Percentiles rank a stretch among this genome's conserved stretches.
Evolutionary conservation across 208 protist genomes (phyloP).

Genomic region (Leishmania braziliensis): DNA sequence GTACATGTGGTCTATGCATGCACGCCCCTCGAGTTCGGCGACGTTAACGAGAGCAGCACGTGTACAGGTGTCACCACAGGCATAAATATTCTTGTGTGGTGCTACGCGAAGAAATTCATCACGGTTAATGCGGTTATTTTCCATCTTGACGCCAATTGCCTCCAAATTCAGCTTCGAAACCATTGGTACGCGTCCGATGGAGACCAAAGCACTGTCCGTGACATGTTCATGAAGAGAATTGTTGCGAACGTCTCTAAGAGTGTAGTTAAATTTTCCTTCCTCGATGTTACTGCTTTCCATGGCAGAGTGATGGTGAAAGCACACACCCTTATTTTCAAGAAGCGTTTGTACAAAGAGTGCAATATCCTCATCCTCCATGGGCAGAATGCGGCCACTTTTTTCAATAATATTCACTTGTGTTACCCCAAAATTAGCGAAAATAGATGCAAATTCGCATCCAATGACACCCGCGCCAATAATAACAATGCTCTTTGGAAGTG

Average conservation of each 20-base stretch:
- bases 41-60: conserved; percentile 87
- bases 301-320: conserved; percentile 84
- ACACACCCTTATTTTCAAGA: conserved; percentile 73
- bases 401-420: conserved; percentile 91
- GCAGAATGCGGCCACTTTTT: conserved; percentile 82
- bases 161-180: conserved; percentile 55
- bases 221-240: conserved; percentile 46
- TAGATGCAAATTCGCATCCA: conserved; percentile 92
- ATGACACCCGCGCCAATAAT: conserved; percentile 93
- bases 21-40: conserved; percentile 78
- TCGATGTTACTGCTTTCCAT: conserved; percentile 71
- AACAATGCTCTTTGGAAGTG: conserved; percentile 87
- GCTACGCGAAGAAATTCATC: conserved; percentile 70
- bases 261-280: conserved; percentile 81
- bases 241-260: conserved; percentile 58
- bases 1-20: conserved; percentile 89
- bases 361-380: conserved; percentile 91
- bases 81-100: conserved; percentile 88
- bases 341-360: conserved; percentile 81
- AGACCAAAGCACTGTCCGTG: conserved; percentile 85
- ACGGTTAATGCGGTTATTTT: conserved; percentile 41
- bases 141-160: conserved; percentile 54
- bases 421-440: conserved; percentile 89
- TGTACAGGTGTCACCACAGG: conserved; percentile 81
- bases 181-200: conserved; percentile 86